Conservation (phyloP, 2,329 filamentous ascomycete species). For the Ustulina deusta region DNA sequence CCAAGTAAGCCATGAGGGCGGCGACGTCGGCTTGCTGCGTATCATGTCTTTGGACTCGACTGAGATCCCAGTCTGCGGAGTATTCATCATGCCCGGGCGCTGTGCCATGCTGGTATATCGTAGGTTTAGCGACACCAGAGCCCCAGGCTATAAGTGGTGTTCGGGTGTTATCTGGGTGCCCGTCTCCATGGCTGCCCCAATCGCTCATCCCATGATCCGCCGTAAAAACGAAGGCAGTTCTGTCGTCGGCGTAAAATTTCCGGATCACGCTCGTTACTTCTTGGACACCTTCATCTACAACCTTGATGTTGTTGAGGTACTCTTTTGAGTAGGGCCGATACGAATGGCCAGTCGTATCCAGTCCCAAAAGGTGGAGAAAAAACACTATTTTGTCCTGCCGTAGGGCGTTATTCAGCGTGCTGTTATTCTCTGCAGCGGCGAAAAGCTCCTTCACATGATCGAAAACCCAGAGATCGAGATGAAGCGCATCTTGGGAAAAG, state of each 20-base stretch:
- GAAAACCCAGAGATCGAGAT: constrained; percentile 95
- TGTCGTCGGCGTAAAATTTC: constrained; percentile 83
- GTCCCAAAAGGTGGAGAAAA: constrained; percentile 90
- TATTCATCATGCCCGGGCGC: constrained; percentile 91
- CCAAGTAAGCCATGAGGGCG: constrained; percentile 93
- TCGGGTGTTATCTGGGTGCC: constrained; percentile 95
- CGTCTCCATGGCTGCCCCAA: constrained; percentile 98
- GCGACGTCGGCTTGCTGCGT: constrained; percentile 95
- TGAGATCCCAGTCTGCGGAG: constrained; percentile 88
- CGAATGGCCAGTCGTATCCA: constrained; percentile 90
- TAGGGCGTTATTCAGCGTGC: constrained; percentile 77
- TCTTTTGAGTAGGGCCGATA: constrained; percentile 94
- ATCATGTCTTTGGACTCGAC: constrained; percentile 86
- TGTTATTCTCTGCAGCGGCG: constrained; percentile 79
- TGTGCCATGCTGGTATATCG: constrained; percentile 63
- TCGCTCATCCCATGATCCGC: constrained; percentile 99
- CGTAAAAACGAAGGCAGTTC: constrained; percentile 96
- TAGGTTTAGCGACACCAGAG: constrained; percentile 84
- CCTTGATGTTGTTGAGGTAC: constrained; percentile 92
- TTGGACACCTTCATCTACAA: constrained; percentile 90
- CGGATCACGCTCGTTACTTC: constrained; percentile 85
- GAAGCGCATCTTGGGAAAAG: constrained; percentile 83
- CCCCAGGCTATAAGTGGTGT: constrained; percentile 96
- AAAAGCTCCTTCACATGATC: constrained; percentile 92
- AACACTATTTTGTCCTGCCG: constrained; percentile 91